Base-by-base conservation (phyloP, 2,329 filamentous ascomycete genomes). In the Ophiostoma fasciatum region DNA sequence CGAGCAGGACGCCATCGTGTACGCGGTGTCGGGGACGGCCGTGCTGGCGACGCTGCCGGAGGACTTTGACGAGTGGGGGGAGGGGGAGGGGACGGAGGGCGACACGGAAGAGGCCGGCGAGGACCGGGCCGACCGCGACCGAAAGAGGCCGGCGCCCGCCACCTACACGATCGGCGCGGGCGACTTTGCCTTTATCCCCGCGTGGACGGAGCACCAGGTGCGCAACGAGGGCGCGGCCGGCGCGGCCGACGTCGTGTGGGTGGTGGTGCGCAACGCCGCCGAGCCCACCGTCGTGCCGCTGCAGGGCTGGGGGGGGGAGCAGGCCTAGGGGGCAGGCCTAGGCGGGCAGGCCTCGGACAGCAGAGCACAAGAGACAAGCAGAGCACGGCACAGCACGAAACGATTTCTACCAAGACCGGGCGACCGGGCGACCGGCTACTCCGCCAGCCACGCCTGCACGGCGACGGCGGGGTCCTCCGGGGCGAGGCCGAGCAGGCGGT, bases 1-100 rank as follows among this genome's bases (percentile, higher is more conserved):
- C 37, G 67, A 74, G 49, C 74, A 82, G 63, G 77, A 83, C 45
- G 74, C 74, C 7, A 76, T 83, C 35, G 66, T 82, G 33, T 80
- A 78, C 48, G 71, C 69, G 10, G 66, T 70, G 10, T 67, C 66
- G 2, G 78, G 79, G 11, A 62, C 62, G 35, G 75, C 77, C 5
- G 57, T 66, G 12, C 61, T 83, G 8, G 62, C 80, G 4, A 74
- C 67, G 0, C 64, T 64, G 35, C 61, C 72, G 15, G 43, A 51
- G 7, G 49, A 52, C 37, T 59, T 61, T 22, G 62, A 66, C 28
- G 66, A 71, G 13, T 65, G 64, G 33, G 58, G 58, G 23, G 65
- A 71, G 11, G 65, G 63, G 31, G 58, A 58, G 23, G 56, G 62
- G 17, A 9, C 7, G 7, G 28, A 31, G 37, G 61, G 71, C 18